Evolutionary conservation across 768 basidiomycete genomes (phyloP).

Genomic region (Amanita inopinata): DNA sequence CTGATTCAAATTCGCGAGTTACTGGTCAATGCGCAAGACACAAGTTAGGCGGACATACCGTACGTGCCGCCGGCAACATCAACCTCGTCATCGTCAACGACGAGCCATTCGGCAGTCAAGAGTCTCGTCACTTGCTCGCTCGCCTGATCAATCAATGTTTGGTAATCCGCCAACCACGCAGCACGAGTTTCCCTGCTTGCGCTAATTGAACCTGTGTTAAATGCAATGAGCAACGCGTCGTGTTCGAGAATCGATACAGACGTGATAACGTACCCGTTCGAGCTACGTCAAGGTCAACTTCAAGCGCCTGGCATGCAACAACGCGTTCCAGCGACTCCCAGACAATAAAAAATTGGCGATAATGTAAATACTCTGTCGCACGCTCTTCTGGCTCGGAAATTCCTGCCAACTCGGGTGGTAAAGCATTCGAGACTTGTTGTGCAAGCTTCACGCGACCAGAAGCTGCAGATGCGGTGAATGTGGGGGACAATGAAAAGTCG

Average conservation of each 20-base stretch:
- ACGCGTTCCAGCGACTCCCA: conserved; percentile 61
- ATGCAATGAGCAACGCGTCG: background rate
- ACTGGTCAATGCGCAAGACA: background rate
- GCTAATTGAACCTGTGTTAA: background rate
- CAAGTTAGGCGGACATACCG: conserved; percentile 1
- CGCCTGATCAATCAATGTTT: conserved; percentile 56
- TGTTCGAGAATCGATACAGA: no score
- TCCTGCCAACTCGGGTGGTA: conserved; percentile 53
- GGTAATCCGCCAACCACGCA: conserved; percentile 57
- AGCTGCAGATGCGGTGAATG: conserved; percentile 30
- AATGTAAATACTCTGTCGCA: conserved; percentile 70
- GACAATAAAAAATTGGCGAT: conserved; percentile 68
- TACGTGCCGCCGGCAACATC: conserved; percentile 24
- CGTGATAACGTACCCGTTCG: background rate
- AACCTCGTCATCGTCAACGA: conserved; percentile 37
- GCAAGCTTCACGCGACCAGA: conserved; percentile 70
- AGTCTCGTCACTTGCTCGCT: conserved; percentile 59
- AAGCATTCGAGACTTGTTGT: conserved; percentile 42
- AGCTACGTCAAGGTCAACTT: conserved; percentile 26
- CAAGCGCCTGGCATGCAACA: conserved; percentile 48
- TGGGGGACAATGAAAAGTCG: background rate
- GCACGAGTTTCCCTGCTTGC: conserved; percentile 49
- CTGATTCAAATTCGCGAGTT: conserved; percentile 18
- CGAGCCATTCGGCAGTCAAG: conserved; percentile 72
- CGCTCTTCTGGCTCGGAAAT: conserved; percentile 62